Conservation (phyloP, 805 yeast species). For the Ogataea chonburiensis region DNA sequence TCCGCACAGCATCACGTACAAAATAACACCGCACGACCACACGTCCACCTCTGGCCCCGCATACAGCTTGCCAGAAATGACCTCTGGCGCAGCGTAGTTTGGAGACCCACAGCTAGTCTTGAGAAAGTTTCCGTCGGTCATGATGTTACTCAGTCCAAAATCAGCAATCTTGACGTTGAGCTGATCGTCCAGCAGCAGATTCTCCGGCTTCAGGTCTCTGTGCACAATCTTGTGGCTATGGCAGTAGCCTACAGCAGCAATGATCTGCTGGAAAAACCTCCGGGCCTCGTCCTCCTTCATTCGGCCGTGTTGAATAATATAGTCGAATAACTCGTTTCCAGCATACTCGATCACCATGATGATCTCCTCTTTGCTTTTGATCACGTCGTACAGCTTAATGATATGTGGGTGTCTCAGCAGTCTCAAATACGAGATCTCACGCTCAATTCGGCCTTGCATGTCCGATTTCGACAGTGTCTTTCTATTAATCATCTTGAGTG, state of each 20-base stretch:
- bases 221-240: conserved; percentile 96
- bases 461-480: conserved; percentile 91
- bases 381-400: conserved; percentile 91
- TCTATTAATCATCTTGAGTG: conserved; percentile 87
- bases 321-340: conserved; percentile 93
- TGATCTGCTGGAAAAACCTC: conserved; percentile 92
- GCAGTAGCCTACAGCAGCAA: conserved; percentile 95
- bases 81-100: conserved; percentile 97
- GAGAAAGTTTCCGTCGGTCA: conserved; percentile 96
- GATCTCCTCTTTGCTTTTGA: conserved; percentile 91
- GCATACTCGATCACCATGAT: conserved; percentile 97
- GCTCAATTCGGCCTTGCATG: conserved; percentile 95
- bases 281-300: conserved; percentile 92
- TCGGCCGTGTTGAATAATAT: conserved; percentile 89
- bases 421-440: conserved; percentile 88
- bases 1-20: conserved; percentile 95
- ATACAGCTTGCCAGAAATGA: conserved; percentile 87
- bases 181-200: conserved; percentile 82
- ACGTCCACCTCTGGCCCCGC: conserved; percentile 99
- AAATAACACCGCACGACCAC: conserved; percentile 95
- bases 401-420: conserved; percentile 93
- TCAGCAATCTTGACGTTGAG: conserved; percentile 94
- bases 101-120: conserved; percentile 97
- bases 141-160: conserved; percentile 89
- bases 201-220: conserved; percentile 95